phyloP scores from a whole-genome alignment of 2,329 filamentous ascomycete genomes.

The Scedosporium aurantiacum region DNA sequence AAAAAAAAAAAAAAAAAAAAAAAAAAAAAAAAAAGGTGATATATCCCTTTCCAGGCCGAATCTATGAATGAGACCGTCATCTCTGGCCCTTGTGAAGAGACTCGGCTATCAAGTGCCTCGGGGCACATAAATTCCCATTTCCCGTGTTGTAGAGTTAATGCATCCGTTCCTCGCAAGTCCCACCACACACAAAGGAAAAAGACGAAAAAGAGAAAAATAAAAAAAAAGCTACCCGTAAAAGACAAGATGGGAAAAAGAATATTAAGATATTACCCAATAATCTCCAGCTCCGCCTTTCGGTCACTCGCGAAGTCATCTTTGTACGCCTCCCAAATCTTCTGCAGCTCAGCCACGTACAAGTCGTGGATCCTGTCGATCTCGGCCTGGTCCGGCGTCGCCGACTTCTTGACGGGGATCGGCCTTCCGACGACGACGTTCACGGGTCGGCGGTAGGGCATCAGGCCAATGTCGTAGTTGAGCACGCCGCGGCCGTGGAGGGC shows the following conservation, averaged over 20 bases:
- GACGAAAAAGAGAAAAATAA: background rate
- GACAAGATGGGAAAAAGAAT: background rate
- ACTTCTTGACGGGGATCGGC: conserved; percentile 60
- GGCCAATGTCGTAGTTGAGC: conserved; percentile 94
- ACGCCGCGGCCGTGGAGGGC: conserved; percentile 83
- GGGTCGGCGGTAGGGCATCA: conserved; percentile 85
- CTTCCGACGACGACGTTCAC: conserved; percentile 83
- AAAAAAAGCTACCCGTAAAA: background rate
- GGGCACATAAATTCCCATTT: background rate
- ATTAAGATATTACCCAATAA: conserved; percentile 40
- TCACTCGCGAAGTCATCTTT: conserved; percentile 63
- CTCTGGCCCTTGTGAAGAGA: background rate
- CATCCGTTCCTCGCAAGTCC: background rate
- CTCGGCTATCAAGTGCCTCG: background rate
- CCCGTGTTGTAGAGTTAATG: background rate
- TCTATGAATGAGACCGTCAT: no score
- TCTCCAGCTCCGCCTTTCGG: conserved; percentile 53
- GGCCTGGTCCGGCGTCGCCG: conserved; percentile 53
- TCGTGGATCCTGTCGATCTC: conserved; percentile 75
- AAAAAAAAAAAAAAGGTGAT: background rate
- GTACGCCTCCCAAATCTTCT: conserved; percentile 64
- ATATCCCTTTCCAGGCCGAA: background rate
- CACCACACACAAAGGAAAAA: background rate
- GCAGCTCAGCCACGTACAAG: conserved; percentile 65
- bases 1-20: background rate